Conservation (phyloP, 306 rosid species). For the Prunus mume region DNA sequence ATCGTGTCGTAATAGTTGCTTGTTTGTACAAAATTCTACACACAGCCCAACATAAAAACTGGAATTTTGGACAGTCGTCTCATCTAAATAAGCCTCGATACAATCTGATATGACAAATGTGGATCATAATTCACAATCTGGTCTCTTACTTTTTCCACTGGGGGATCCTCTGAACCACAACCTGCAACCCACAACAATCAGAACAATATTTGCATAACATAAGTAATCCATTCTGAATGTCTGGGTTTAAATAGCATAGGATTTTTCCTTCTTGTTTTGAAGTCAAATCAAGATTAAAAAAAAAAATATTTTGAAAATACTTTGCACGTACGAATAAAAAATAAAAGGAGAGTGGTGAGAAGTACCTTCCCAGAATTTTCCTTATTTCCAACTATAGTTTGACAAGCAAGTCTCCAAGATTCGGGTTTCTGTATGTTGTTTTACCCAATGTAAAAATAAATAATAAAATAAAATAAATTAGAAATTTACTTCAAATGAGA, state of each 20-base stretch:
- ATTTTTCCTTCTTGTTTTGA: no score
- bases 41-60: no score
- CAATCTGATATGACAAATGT: no score
- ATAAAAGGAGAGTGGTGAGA: slow-evolving; percentile 18
- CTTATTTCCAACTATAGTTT: slow-evolving; percentile 92
- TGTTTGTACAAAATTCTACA: no score
- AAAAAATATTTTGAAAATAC: not conserved
- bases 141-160: slow-evolving; percentile 46
- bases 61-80: no score
- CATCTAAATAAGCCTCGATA: no score
- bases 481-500: not conserved
- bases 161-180: slow-evolving; percentile 49
- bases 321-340: not conserved
- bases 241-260: no score
- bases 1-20: no score
- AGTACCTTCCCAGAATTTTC: slow-evolving; percentile 90
- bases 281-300: no score
- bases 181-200: slow-evolving; percentile 29
- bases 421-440: slow-evolving; percentile 66
- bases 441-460: not conserved
- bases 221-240: no score
- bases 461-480: not conserved
- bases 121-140: no score
- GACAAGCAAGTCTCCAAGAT: slow-evolving; percentile 97
- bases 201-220: not conserved